These are phyloP conservation scores for Silybum marianum DNA, from an alignment of 129 eudicot species.

Conservation along the genomic window DNA sequence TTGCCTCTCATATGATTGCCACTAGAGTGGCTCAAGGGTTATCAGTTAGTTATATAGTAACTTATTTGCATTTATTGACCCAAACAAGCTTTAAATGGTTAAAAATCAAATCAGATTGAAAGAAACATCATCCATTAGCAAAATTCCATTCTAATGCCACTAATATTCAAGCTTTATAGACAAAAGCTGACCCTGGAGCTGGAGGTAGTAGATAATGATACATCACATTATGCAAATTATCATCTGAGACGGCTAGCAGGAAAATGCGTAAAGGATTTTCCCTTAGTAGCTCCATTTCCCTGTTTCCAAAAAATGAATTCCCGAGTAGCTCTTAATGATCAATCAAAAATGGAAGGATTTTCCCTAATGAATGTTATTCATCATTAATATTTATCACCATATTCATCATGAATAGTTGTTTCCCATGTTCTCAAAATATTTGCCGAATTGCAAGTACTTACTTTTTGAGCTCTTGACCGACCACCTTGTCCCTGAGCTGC, in stretches of 20 bases:
- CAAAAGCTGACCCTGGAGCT: conserved; percentile 30
- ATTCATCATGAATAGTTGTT: not conserved
- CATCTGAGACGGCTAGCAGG: conserved; percentile 68
- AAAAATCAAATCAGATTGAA: not conserved
- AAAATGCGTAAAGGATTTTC: conserved; percentile 76
- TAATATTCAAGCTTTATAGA: conserved; percentile 46
- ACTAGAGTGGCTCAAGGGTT: not conserved
- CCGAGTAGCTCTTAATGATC: not conserved
- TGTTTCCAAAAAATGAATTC: conserved; percentile 24
- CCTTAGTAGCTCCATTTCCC: conserved; percentile 77
- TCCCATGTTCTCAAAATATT: not conserved
- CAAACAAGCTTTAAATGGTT: not conserved
- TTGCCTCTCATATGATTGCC: not conserved
- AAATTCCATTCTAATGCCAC: too few species aligned
- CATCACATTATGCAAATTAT: conserved; percentile 18
- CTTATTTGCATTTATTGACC: not conserved
- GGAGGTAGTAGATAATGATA: not conserved
- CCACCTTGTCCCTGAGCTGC: conserved; percentile 60
- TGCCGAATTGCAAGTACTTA: conserved; percentile 30
- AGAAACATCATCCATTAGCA: not conserved
- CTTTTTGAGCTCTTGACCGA: conserved; percentile 69
- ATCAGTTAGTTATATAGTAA: not conserved
- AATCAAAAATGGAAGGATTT: not conserved
- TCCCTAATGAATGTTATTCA: not conserved
- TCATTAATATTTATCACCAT: too few species aligned